phyloP scores from a whole-genome alignment of 2,329 filamentous ascomycete genomes.

The Ramularia endophylla region DNA sequence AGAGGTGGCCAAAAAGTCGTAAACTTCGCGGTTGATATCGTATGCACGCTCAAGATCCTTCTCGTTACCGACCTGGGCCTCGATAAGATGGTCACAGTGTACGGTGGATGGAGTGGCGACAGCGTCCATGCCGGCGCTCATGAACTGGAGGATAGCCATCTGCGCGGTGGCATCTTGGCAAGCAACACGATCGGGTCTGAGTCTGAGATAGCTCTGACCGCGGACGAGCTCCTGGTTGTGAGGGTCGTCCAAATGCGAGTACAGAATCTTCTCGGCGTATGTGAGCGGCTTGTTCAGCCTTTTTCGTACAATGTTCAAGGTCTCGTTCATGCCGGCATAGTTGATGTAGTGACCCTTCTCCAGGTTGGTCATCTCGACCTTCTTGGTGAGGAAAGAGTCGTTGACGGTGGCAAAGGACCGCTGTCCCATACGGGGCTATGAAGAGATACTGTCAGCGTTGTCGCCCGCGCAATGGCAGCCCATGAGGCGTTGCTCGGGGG shows the following conservation, averaged over 20 bases:
- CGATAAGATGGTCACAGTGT: slow-evolving; percentile 99
- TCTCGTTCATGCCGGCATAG: slow-evolving; percentile 99
- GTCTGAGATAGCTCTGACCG: slow-evolving; percentile 90
- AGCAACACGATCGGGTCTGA: slow-evolving; percentile 94
- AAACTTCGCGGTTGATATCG: slow-evolving; percentile 89
- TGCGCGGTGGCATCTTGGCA: slow-evolving; percentile 99
- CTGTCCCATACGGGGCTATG: slow-evolving; percentile 42
- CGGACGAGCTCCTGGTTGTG: slow-evolving; percentile 95
- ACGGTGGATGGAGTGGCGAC: slow-evolving; percentile 94
- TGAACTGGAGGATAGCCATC: slow-evolving; percentile 99
- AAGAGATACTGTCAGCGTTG: slow-evolving; percentile 14
- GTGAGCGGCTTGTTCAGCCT: slow-evolving; percentile 91
- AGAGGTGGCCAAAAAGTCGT: slow-evolving; percentile 88
- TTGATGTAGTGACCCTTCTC: slow-evolving; percentile 98
- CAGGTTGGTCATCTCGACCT: slow-evolving; percentile 97
- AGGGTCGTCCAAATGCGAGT: slow-evolving; percentile 97
- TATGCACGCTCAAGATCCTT: slow-evolving; percentile 92
- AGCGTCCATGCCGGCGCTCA: slow-evolving; percentile 94
- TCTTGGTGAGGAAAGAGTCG: slow-evolving; percentile 81
- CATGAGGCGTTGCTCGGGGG: neutral
- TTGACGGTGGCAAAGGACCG: slow-evolving; percentile 73
- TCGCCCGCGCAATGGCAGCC: slow-evolving; percentile 5
- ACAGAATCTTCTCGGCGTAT: slow-evolving; percentile 97
- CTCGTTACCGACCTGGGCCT: slow-evolving; percentile 85
- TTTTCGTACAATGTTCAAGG: slow-evolving; percentile 80